Evolutionary conservation across 768 basidiomycete genomes (phyloP), one percentile per base, ranked within the genome.

Genomic region (Paxillus ammoniavirescens): DNA sequence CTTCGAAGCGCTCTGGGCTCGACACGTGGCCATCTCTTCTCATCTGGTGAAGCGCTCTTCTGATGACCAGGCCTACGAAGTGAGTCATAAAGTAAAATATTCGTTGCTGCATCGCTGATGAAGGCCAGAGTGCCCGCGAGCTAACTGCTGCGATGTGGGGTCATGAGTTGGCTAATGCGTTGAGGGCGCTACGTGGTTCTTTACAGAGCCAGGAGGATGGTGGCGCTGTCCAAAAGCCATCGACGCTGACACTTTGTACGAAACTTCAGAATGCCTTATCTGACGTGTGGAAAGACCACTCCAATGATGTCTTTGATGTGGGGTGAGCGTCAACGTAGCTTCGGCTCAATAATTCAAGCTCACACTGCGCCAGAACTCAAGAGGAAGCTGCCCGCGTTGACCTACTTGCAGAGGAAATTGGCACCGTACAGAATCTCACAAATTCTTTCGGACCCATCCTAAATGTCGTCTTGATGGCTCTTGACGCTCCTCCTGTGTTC

Each of bases 401-500:
- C 63, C 74, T 77, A 1, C 73, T 91, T 18, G 76, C 88, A 1
- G 87, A 92, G 58, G 83, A 86, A 59, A 82, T 96, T 51, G 90
- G 90, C 15, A 83, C 82, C 0, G 78, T 87, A 13, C 91, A 93
- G 55, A 81, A 77, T 37, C 74, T 97, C 45, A 84, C 83, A 52
- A 85, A 80, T 57, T 91, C 90, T 3, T 95, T 96, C 68, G 83
- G 89, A 42, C 86, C 91, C 0, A 90, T 98, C 49, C 72, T 98
- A 12, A 84, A 83, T 17, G 84, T 88, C 35, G 84, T 97, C 30
- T 67, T 98, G 17, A 73, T 77, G 50, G 83, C 93, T 2, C 77
- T 96, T 56, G 92, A 96, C 62, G 89, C 91, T 0, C 82, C 90
- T 4, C 82, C 86, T 4, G 93, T 98, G 26, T 93, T 91, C 62